phyloP scores from a whole-genome alignment of 148 eudicot species.

The Linanthus parryae region DNA sequence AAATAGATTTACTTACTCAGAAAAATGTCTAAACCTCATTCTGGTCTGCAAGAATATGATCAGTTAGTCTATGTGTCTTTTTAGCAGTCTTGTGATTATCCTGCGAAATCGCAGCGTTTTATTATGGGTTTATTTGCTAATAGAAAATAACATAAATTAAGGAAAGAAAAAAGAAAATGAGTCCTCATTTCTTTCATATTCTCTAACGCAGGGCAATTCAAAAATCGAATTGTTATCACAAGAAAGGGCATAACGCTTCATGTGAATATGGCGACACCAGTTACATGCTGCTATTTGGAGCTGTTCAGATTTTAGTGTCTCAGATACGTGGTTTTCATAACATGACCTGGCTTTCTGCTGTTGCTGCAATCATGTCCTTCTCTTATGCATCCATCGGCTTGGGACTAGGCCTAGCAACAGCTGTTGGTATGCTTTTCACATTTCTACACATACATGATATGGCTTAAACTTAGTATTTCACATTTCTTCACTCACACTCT shows the following conservation, averaged over 20 bases:
- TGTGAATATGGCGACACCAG: slow-evolving; percentile 10
- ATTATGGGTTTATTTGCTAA: too few relatives aligned
- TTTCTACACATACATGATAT: too few relatives aligned
- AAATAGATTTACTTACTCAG: not conserved
- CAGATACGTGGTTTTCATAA: slow-evolving; percentile 16
- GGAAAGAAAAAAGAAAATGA: too few relatives aligned
- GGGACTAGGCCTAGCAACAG: slow-evolving; percentile 14
- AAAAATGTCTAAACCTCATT: too few relatives aligned
- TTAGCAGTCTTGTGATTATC: too few relatives aligned
- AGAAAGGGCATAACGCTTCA: slow-evolving; percentile 7
- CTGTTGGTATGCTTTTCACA: slow-evolving; percentile 22
- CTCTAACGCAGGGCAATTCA: slow-evolving; percentile 15
- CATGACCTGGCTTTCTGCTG: slow-evolving; percentile 12
- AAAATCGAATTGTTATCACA: slow-evolving; percentile 13
- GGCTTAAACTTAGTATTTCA: not conserved
- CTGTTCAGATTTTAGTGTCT: slow-evolving; percentile 11
- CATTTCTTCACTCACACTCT: not conserved
- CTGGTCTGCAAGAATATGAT: too few relatives aligned
- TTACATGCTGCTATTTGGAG: slow-evolving; percentile 13
- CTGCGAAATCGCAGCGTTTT: too few relatives aligned
- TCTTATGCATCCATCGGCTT: slow-evolving; percentile 13
- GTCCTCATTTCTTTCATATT: too few relatives aligned
- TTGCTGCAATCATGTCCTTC: slow-evolving; percentile 14
- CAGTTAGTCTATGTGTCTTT: too few relatives aligned
- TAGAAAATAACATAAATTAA: too few relatives aligned